Percentiles rank a stretch among this genome's conserved stretches.
Conservation (phyloP, 2,329 filamentous ascomycete species). For the Simplicillium sp. region DNA sequence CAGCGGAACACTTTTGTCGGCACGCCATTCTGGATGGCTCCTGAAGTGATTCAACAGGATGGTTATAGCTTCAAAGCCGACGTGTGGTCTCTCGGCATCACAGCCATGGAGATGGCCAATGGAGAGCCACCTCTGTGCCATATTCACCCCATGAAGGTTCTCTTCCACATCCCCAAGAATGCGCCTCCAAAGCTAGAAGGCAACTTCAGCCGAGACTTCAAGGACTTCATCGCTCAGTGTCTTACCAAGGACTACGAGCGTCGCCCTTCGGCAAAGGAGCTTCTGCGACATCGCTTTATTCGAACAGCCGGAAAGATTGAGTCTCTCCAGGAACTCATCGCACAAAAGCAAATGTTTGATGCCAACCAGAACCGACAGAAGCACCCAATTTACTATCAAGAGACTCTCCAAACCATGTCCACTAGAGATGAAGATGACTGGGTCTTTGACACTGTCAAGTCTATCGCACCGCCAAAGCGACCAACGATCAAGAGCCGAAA, state of each 20-base stretch:
- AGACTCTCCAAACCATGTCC: conserved; percentile 69
- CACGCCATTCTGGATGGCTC: conserved; percentile 96
- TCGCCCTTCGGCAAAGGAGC: conserved; percentile 74
- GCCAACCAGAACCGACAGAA: conserved; percentile 58
- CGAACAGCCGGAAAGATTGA: conserved; percentile 81
- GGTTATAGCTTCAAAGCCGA: conserved; percentile 81
- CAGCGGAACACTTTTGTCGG: conserved; percentile 96
- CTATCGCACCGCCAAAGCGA: conserved; percentile 46
- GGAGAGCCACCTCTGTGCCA: conserved; percentile 82
- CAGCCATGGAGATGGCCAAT: conserved; percentile 79
- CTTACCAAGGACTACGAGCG: conserved; percentile 85
- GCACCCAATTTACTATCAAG: conserved; percentile 82
- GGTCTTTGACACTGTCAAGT: conserved; percentile 93
- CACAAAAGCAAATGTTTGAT: conserved; percentile 74
- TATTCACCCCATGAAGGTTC: conserved; percentile 86
- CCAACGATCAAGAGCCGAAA: conserved; percentile 40
- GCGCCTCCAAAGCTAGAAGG: conserved; percentile 77
- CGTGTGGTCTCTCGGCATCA: conserved; percentile 89
- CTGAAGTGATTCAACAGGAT: conserved; percentile 85
- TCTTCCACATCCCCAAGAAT: conserved; percentile 86
- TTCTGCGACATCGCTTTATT: conserved; percentile 84
- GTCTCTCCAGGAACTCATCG: conserved; percentile 76
- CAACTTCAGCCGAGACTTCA: conserved; percentile 81
- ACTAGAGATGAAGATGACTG: conserved; percentile 66
- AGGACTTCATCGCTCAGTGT: conserved; percentile 85